Evolutionary conservation across 2,329 filamentous ascomycete species (phyloP).

Genomic region (Calonectria crousiana): DNA sequence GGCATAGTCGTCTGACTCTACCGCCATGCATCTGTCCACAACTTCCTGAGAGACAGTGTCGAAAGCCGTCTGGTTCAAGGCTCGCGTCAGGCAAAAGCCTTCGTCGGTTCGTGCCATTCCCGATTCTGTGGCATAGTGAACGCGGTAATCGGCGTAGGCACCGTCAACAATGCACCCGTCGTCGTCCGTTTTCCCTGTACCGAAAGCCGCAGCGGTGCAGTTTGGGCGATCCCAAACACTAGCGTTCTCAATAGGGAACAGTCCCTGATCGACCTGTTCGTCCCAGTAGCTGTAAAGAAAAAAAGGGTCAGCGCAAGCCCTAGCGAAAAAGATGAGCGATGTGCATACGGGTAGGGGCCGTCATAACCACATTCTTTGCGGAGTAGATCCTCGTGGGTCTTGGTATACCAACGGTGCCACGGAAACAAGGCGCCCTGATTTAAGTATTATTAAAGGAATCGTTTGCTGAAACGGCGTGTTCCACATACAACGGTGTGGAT

Average conservation of each 20-base stretch:
- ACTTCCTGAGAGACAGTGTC: not conserved
- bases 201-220: not conserved
- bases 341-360: not conserved
- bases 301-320: not conserved
- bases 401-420: not conserved
- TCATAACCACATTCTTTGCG: not conserved
- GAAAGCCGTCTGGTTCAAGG: not conserved
- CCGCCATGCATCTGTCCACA: not conserved
- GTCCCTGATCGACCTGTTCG: not conserved
- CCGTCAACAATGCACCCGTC: not conserved
- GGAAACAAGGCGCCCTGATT: not conserved
- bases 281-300: not conserved
- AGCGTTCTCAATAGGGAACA: not conserved
- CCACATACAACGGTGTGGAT: not conserved
- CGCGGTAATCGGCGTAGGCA: not conserved
- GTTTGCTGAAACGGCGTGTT: not conserved
- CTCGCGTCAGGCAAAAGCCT: not conserved
- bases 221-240: not conserved
- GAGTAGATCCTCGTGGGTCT: not conserved
- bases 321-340: not conserved
- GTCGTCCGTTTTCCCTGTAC: not conserved
- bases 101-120: not conserved
- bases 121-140: not conserved
- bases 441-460: not conserved
- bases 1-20: not conserved